phyloP scores from a whole-genome alignment of 495 filamentous ascomycete genomes.

The Recurvomyces mirabilis region DNA sequence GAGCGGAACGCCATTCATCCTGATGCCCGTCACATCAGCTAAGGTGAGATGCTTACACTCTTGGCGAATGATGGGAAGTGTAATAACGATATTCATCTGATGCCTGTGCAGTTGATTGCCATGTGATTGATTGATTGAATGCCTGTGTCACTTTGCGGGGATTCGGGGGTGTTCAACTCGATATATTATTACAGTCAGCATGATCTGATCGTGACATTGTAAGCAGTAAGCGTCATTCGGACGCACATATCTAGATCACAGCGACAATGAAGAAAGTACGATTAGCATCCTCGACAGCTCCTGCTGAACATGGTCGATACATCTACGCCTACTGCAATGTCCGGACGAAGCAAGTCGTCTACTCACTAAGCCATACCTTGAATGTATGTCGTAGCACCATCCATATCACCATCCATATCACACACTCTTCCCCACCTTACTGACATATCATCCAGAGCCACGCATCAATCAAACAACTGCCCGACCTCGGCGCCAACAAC shows the following conservation, averaged over 20 bases:
- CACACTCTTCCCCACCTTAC: background rate
- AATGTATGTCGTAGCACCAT: slow-evolving; percentile 42
- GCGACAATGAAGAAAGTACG: background rate
- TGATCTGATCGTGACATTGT: no score
- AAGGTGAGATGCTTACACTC: no score
- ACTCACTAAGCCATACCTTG: slow-evolving; percentile 58
- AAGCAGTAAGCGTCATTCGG: no score
- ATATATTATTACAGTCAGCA: no score
- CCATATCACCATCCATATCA: background rate
- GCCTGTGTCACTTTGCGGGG: no score
- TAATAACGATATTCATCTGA: no score
- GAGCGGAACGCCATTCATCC: no score
- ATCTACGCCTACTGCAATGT: slow-evolving; percentile 80
- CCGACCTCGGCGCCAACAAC: slow-evolving; percentile 86
- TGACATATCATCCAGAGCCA: slow-evolving; percentile 40
- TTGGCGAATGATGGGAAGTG: no score
- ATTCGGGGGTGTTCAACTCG: no score
- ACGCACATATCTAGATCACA: background rate
- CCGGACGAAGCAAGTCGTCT: slow-evolving; percentile 69
- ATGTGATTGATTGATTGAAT: no score
- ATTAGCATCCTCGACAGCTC: background rate
- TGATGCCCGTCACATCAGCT: no score
- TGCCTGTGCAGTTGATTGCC: no score
- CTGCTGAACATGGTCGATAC: slow-evolving; percentile 41
- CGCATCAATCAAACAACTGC: slow-evolving; percentile 58